Conservation (phyloP, 1,139 yeast species). For the Candida sp. region DNA sequence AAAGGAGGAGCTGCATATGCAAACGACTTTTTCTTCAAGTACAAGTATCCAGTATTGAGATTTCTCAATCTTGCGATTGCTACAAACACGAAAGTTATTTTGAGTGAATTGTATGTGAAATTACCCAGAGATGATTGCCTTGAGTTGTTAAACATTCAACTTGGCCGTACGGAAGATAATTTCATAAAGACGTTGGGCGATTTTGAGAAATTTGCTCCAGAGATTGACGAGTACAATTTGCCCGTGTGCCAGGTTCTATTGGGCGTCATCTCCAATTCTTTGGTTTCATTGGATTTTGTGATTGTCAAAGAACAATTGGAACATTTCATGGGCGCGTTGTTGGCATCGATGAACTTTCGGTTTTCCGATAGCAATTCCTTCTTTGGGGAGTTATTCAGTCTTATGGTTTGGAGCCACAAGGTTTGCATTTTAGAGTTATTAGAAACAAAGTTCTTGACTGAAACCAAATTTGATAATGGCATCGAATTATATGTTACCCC, state of each 20-base stretch:
- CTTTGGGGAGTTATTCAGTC: constrained; percentile 46
- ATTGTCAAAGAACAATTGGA: constrained; percentile 15
- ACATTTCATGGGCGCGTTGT: constrained; percentile 39
- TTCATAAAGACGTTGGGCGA: constrained; percentile 20
- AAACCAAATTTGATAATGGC: constrained; percentile 17
- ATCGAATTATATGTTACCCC: constrained; percentile 13
- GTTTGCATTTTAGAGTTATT: constrained; percentile 29
- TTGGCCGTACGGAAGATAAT: constrained; percentile 9
- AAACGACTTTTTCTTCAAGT: constrained; percentile 6
- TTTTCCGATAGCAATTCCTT: constrained; percentile 35
- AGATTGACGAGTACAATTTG: constrained; percentile 55
- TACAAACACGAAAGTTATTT: constrained; percentile 23
- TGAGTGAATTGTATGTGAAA: constrained; percentile 25
- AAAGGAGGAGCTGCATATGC: constrained; percentile 7
- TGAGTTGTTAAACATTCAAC: constrained; percentile 23
- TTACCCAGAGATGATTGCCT: constrained; percentile 24
- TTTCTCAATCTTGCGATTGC: constrained; percentile 24
- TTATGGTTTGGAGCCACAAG: constrained; percentile 34
- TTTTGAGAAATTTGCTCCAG: constrained; percentile 18
- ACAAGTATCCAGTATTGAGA: constrained; percentile 9
- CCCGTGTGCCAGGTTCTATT: constrained; percentile 54
- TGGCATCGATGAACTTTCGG: constrained; percentile 50
- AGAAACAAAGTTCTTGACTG: constrained; percentile 29
- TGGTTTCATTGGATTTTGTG: neutral
- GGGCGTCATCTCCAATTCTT: constrained; percentile 17